Conservation (phyloP, 768 basidiomycete species). For the Boletus coccyginus region DNA sequence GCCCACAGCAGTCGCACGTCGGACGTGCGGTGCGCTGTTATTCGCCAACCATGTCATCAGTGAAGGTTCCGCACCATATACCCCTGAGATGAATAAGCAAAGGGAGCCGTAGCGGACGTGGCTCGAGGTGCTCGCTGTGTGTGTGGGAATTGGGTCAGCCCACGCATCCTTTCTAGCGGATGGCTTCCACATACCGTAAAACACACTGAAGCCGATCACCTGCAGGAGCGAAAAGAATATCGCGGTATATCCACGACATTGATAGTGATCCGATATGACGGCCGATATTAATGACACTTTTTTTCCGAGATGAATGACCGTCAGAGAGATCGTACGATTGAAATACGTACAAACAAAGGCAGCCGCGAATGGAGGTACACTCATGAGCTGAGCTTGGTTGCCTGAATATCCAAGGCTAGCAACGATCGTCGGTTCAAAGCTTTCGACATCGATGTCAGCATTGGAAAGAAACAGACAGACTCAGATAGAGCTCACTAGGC, state of each 20-base stretch:
- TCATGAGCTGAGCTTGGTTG: conserved; percentile 57
- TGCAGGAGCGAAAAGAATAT: conserved; percentile 44
- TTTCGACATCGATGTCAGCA: conserved; percentile 49
- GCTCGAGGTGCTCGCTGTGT: conserved; percentile 30
- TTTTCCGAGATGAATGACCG: neutral
- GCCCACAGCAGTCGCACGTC: neutral
- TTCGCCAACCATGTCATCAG: neutral
- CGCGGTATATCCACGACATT: conserved; percentile 23
- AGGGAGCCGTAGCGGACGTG: conserved; percentile 18
- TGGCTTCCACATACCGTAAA: conserved; percentile 39
- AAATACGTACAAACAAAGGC: conserved; percentile 43
- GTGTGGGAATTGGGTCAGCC: neutral
- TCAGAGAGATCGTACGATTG: neutral
- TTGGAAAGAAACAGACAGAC: conserved; percentile 26
- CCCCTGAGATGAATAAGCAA: conserved; percentile 49
- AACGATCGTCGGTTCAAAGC: conserved; percentile 45
- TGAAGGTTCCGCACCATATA: conserved; percentile 31
- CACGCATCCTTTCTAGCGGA: neutral
- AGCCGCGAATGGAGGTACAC: conserved; percentile 42
- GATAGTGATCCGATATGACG: conserved; percentile 46
- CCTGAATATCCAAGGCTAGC: conserved; percentile 55
- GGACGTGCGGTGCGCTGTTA: neutral
- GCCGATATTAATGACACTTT: conserved; percentile 41
- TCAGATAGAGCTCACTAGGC: conserved; percentile 22
- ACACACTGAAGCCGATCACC: conserved; percentile 52